These are phyloP conservation scores for Pyrenochaeta sp. DNA, from an alignment of 2,329 filamentous ascomycete species.

Conservation along the genomic window DNA sequence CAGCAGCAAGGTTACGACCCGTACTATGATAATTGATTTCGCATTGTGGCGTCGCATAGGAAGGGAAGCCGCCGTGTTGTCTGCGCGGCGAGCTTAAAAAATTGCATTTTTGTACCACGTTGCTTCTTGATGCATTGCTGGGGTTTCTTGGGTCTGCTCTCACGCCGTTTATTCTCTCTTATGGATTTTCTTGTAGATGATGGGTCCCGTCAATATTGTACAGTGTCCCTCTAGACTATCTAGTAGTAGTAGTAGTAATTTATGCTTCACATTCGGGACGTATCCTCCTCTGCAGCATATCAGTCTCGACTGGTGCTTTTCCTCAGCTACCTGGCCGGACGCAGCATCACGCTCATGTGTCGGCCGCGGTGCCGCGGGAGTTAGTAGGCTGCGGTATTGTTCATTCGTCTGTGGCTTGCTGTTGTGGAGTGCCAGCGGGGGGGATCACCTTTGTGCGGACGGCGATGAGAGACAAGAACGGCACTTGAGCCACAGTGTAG, in stretches of 20 bases:
- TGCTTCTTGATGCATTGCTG: constrained; percentile 38
- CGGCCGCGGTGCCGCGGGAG: background rate
- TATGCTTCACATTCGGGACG: constrained; percentile 4
- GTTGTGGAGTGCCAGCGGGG: constrained; percentile 33
- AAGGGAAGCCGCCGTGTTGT: constrained; percentile 26
- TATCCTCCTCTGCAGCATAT: background rate
- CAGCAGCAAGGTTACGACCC: constrained; percentile 50
- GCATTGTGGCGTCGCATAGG: constrained; percentile 40
- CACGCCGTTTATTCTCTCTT: constrained; percentile 8
- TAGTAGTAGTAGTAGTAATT: constrained; percentile 33
- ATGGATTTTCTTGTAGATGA: constrained; percentile 9
- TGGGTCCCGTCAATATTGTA: constrained; percentile 7
- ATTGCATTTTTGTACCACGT: constrained; percentile 41
- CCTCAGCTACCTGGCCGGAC: background rate
- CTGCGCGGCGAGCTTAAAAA: constrained; percentile 30
- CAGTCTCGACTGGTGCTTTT: background rate
- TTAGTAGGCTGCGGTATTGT: background rate
- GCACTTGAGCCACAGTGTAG: constrained; percentile 21
- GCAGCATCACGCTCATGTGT: background rate
- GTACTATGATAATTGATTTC: constrained; percentile 51
- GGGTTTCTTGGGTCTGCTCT: constrained; percentile 18
- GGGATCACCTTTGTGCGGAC: constrained; percentile 5
- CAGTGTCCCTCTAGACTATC: constrained; percentile 15
- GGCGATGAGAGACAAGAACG: constrained; percentile 28
- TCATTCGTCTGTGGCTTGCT: constrained; percentile 24